Evolutionary conservation across 148 eudicot species (phyloP).

Genomic region (Chenopodium quinoa): DNA sequence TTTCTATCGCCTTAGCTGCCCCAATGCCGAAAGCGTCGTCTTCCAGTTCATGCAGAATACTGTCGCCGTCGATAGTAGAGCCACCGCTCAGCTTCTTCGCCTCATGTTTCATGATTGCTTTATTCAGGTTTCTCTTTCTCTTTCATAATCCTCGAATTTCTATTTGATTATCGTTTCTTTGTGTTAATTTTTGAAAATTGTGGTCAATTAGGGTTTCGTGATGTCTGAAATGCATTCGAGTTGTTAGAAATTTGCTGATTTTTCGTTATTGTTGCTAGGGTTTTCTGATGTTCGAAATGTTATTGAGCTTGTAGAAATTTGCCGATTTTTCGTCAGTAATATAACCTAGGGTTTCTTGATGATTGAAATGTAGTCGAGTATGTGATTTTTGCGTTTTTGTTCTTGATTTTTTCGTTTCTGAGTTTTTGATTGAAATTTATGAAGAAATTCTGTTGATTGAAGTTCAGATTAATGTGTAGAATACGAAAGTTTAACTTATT

Average conservation of each 20-base stretch:
- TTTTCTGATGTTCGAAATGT: too few relatives aligned
- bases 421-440: not conserved
- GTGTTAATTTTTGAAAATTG: not conserved
- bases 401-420: not conserved
- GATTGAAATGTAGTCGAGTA: too few relatives aligned
- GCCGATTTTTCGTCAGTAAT: not conserved
- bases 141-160: not conserved
- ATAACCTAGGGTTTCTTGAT: too few relatives aligned
- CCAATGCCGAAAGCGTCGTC: conserved; percentile 29
- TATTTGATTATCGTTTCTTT: not conserved
- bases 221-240: not conserved
- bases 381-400: not conserved
- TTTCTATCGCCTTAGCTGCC: conserved; percentile 28
- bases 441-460: not conserved
- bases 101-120: conserved; percentile 42
- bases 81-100: conserved; percentile 32
- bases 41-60: conserved; percentile 15
- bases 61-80: conserved; percentile 10
- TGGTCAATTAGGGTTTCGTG: not conserved
- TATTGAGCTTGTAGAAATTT: not conserved
- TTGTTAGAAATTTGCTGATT: not conserved
- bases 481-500: not conserved
- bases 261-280: too few relatives aligned
- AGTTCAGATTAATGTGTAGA: not conserved
- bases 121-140: conserved; percentile 23